A percentile compares a stretch with the other conserved stretches of the same genome.
These are phyloP conservation scores for Nakaseomyces glabratus DNA, from an alignment of 1,139 yeast species.

Conservation along the genomic window DNA sequence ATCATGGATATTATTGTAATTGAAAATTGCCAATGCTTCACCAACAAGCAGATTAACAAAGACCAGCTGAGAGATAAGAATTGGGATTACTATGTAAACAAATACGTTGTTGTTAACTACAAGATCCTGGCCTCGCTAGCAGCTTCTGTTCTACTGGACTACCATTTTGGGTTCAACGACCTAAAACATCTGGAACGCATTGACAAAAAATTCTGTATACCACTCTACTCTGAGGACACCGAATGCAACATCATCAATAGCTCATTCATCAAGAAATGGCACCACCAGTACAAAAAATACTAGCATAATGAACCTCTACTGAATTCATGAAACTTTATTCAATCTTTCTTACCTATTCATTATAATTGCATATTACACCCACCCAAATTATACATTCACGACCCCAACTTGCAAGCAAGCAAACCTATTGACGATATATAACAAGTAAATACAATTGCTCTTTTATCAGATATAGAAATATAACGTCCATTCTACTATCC, in stretches of 20 bases:
- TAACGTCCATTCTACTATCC: too few relatives aligned
- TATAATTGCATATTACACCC: too few relatives aligned
- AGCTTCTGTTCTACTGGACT: conserved; percentile 34
- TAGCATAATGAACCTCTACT: too few relatives aligned
- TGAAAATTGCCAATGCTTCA: conserved; percentile 18
- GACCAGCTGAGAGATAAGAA: conserved; percentile 13
- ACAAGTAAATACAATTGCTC: too few relatives aligned
- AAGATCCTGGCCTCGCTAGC: conserved; percentile 33
- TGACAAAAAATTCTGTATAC: conserved; percentile 14
- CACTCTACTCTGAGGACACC: conserved; percentile 14
- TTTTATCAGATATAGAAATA: too few relatives aligned
- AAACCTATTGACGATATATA: too few relatives aligned
- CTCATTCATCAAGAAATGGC: conserved; percentile 26
- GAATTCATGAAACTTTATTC: too few relatives aligned
- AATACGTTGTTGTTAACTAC: conserved; percentile 29
- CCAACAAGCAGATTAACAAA: conserved; percentile 13
- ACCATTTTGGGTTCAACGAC: conserved; percentile 43
- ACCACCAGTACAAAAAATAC: conserved; percentile 24
- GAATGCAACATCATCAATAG: conserved; percentile 13
- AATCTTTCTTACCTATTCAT: too few relatives aligned
- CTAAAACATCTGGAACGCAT: conserved; percentile 27
- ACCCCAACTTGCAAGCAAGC: too few relatives aligned
- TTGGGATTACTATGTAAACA: conserved; percentile 24
- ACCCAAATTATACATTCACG: too few relatives aligned
- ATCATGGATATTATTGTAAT: conserved; percentile 27